Base-by-base conservation (phyloP, 2,329 filamentous ascomycete genomes). In the Diaporthe citriasiana region DNA sequence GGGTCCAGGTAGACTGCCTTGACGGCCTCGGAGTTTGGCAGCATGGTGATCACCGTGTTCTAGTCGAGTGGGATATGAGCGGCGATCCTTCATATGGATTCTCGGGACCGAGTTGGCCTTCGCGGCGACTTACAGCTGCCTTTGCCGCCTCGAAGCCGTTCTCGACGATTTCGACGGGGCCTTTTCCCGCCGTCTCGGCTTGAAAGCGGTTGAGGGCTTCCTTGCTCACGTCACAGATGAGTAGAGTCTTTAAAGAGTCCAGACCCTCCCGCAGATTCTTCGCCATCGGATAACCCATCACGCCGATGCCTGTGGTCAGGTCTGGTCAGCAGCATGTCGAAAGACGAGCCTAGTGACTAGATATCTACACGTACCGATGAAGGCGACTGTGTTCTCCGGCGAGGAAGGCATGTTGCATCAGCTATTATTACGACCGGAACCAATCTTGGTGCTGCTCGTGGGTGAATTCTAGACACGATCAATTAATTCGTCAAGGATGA, bases 1-100 rank as follows among this genome's bases (percentile, higher is more conserved):
- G 79, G 76, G 73, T 82, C 80, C 0, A 82, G 77, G 74, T 85
- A 85, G 17, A 85, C 83, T 33, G 78, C 75, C 68, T 81, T 81
- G 13, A 85, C 83, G 2, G 80, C 82, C 7, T 76, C 75, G 12
- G 81, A 81, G 63, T 79, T 80, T 9, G 84, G 84, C 7, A 85
- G 81, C 83, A 85, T 85, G 1, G 83, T 84, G 40, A 85, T 83
- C 6, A 85, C 79, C 4, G 81, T 82, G 73, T 82, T 76, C 81
- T 83, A 55, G 17, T 82, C 45, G 6, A 25, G 55, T 63, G n/a
- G 42, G 19, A 15, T 33, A 22, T 70, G 3, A 45, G 50, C 8
- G 17, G 25, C 25, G 15, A 42, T 38, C 7, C 10, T 15, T 6
- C 1, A 7, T 8, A 51, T 19, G 22, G 51, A 22, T 12, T 33